phyloP scores from a whole-genome alignment of 306 rosid species.

The Vachellia collinsii region DNA sequence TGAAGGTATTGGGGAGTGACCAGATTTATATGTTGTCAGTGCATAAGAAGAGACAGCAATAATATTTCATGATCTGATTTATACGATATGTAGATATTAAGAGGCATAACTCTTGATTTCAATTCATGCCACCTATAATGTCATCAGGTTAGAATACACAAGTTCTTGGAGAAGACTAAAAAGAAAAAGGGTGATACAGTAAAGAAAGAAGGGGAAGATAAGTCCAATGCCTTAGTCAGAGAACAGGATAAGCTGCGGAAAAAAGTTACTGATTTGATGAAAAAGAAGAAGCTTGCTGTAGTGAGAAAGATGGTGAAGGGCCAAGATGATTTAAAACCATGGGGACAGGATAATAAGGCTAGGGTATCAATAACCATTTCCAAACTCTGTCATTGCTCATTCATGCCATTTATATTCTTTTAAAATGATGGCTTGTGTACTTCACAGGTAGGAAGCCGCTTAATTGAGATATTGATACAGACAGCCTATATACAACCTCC shows the following conservation, averaged over 20 bases:
- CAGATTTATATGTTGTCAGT: not conserved
- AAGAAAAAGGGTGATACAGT: slow-evolving; percentile 55
- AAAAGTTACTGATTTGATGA: slow-evolving; percentile 77
- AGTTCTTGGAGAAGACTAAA: slow-evolving; percentile 65
- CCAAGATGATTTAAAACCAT: slow-evolving; percentile 60
- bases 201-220: slow-evolving; percentile 48
- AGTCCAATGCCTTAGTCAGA: slow-evolving; percentile 37
- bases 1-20: not conserved
- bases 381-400: slow-evolving; percentile 27
- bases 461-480: slow-evolving; percentile 77
- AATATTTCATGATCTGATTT: not conserved
- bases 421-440: slow-evolving; percentile 9
- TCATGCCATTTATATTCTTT: slow-evolving; percentile 32
- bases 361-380: slow-evolving; percentile 57
- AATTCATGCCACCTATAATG: slow-evolving; percentile 36
- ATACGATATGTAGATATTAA: not conserved
- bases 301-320: slow-evolving; percentile 58
- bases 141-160: slow-evolving; percentile 80
- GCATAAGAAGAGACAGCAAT: not conserved
- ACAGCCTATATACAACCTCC: slow-evolving; percentile 93
- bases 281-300: slow-evolving; percentile 68
- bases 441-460: slow-evolving; percentile 87
- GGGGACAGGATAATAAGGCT: slow-evolving; percentile 72
- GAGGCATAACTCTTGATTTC: not conserved
- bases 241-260: slow-evolving; percentile 73